phyloP scores from a whole-genome alignment of 306 rosid genomes.

The Hippophae rhamnoides region DNA sequence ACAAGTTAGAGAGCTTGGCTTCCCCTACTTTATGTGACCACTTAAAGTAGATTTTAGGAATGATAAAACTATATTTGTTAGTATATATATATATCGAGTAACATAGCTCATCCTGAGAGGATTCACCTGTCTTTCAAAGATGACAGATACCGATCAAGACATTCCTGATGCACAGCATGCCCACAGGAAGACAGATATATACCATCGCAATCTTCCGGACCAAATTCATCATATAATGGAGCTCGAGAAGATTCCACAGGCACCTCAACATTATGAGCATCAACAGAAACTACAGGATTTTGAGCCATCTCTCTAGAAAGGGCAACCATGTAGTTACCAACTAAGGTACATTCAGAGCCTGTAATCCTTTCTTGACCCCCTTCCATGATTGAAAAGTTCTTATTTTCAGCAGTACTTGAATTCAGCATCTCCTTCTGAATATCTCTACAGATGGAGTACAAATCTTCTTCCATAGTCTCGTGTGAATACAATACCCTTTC shows the following conservation, averaged over 20 bases:
- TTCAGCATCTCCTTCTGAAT: conserved; percentile 28
- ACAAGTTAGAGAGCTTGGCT: no score
- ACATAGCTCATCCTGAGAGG: conserved; percentile 3
- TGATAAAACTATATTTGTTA: no score
- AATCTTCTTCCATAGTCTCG: conserved; percentile 61
- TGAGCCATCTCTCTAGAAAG: conserved; percentile 41
- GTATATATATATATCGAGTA: no score
- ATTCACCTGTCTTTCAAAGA: conserved; percentile 83
- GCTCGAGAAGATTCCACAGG: conserved; percentile 38
- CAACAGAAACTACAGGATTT: conserved; percentile 49
- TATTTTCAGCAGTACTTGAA: conserved; percentile 26
- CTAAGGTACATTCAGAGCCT: conserved; percentile 46
- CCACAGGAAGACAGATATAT: conserved; percentile 93
- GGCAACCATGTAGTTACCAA: conserved; percentile 60
- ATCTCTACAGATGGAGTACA: conserved; percentile 53
- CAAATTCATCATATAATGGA: conserved; percentile 51
- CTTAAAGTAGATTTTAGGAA: no score
- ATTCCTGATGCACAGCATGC: conserved; percentile 92
- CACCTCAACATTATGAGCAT: conserved; percentile 14
- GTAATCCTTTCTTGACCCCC: conserved; percentile 22
- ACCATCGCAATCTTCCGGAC: conserved; percentile 81
- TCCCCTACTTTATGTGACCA: no score
- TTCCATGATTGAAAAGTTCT: conserved; percentile 22
- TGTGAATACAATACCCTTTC: conserved; percentile 27
- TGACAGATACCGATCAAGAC: conserved; percentile 78